Percentiles rank a stretch among this genome's conserved stretches.
Conservation (phyloP, 2,329 filamentous ascomycete species). For the Colletotrichum nymphaeae region DNA sequence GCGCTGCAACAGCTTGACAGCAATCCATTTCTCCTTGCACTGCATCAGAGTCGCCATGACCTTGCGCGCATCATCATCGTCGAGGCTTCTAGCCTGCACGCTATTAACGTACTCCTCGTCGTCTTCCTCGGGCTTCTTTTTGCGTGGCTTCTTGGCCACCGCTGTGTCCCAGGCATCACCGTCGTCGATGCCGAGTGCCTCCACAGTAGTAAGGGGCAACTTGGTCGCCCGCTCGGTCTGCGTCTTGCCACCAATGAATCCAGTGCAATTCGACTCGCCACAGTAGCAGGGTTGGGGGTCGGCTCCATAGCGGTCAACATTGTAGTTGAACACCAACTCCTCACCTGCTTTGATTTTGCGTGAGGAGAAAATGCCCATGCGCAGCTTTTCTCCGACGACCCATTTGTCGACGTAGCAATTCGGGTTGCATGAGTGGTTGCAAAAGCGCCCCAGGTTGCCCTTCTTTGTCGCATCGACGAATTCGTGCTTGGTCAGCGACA, state of each 20-base stretch:
- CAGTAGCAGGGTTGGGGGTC: slow-evolving; percentile 98
- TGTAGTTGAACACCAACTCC: slow-evolving; percentile 99
- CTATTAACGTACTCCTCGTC: slow-evolving; percentile 97
- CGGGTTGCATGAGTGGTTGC: slow-evolving; percentile 98
- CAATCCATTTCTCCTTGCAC: slow-evolving; percentile 99
- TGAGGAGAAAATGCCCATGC: slow-evolving; percentile 98
- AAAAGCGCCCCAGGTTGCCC: slow-evolving; percentile 95
- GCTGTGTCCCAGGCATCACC: slow-evolving; percentile 91
- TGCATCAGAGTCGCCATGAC: slow-evolving; percentile 98
- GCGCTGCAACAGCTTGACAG: slow-evolving; percentile 90
- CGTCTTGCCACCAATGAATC: slow-evolving; percentile 97
- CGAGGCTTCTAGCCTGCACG: slow-evolving; percentile 81
- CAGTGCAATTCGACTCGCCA: slow-evolving; percentile 92
- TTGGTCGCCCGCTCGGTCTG: slow-evolving; percentile 97
- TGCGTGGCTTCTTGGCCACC: slow-evolving; percentile 88
- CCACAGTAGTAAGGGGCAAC: slow-evolving; percentile 87
- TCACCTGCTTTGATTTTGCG: slow-evolving; percentile 88
- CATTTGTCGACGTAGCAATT: slow-evolving; percentile 99
- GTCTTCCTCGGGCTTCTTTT: slow-evolving; percentile 91
- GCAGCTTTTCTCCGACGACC: slow-evolving; percentile 96
- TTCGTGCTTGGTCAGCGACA: slow-evolving; percentile 96
- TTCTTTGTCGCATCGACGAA: slow-evolving; percentile 98
- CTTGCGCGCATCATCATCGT: slow-evolving; percentile 87
- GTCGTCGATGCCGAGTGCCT: slow-evolving; percentile 95
- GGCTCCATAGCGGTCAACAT: slow-evolving; percentile 96